A percentile compares a stretch with the other conserved stretches of the same genome.
Conservation (phyloP, 768 basidiomycete genomes). For the Kondoa malvinella region DNA sequence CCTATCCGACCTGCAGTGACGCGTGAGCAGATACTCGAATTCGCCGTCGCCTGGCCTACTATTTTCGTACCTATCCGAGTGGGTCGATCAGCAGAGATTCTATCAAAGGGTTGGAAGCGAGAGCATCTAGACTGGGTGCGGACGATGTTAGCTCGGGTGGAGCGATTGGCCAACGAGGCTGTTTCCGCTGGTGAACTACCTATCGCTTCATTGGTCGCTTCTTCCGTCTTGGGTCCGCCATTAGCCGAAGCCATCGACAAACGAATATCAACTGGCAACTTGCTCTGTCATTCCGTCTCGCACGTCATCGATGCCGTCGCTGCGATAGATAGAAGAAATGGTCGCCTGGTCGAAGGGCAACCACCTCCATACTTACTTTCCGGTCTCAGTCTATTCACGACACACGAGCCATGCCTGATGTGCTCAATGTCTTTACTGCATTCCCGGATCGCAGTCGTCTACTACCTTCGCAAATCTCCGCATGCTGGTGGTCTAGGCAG, state of each 20-base stretch:
- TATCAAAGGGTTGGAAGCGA: constrained; percentile 41
- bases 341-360: constrained; percentile 34
- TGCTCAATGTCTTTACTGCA: constrained; percentile 93
- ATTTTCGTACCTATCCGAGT: constrained; percentile 43
- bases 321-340: constrained; percentile 18
- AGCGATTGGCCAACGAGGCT: constrained; percentile 40
- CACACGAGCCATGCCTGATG: constrained; percentile 96
- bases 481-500: constrained; percentile 73
- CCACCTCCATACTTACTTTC: constrained; percentile 79
- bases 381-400: constrained; percentile 62
- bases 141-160: constrained; percentile 44
- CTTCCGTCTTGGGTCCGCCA: constrained; percentile 15
- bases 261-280: constrained; percentile 49
- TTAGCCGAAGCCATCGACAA: constrained; percentile 47
- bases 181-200: constrained; percentile 41
- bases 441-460: constrained; percentile 75
- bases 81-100: constrained; percentile 36
- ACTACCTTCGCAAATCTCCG: constrained; percentile 47
- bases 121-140: constrained; percentile 54
- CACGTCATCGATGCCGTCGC: constrained; percentile 42
- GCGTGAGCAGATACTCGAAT: constrained; percentile 45
- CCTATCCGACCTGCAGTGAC: constrained; percentile 56
- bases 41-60: constrained; percentile 63
- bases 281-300: constrained; percentile 68
- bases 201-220: constrained; percentile 21